These are phyloP conservation scores for Zygosaccharomyces sapae DNA, from an alignment of 1,139 yeast species.

Conservation along the genomic window DNA sequence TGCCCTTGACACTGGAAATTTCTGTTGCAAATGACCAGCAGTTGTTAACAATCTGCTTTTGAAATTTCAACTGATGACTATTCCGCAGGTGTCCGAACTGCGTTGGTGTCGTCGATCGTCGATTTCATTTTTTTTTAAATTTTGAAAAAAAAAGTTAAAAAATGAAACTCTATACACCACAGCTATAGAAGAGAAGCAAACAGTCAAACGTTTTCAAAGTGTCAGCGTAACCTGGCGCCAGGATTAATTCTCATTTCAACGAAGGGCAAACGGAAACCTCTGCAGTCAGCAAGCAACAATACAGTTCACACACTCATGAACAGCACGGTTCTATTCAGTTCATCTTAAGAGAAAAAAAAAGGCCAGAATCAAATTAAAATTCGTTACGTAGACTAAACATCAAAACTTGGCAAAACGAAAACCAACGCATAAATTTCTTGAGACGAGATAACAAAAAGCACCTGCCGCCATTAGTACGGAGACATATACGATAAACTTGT, in stretches of 20 bases:
- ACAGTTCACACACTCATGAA: too few relatives aligned
- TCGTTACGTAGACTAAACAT: too few relatives aligned
- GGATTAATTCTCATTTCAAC: too few relatives aligned
- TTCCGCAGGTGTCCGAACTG: not conserved
- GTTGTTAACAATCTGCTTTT: not conserved
- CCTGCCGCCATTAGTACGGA: conserved; percentile 31
- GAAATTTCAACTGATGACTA: conserved; percentile 4
- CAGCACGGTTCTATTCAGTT: too few relatives aligned
- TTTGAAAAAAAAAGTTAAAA: not conserved
- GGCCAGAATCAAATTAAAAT: too few relatives aligned
- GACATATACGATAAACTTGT: conserved; percentile 31
- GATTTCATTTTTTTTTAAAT: too few relatives aligned
- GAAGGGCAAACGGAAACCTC: too few relatives aligned
- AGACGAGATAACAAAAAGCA: conserved; percentile 27
- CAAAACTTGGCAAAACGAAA: conserved; percentile 24
- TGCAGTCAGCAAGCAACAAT: too few relatives aligned
- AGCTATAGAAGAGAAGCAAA: not conserved
- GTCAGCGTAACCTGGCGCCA: not conserved
- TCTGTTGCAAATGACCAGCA: not conserved
- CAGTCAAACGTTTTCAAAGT: not conserved
- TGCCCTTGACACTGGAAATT: not conserved
- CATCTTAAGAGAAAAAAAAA: too few relatives aligned
- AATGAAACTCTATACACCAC: too few relatives aligned
- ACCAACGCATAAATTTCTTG: conserved; percentile 41
- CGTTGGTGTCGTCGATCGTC: not conserved